phyloP scores from a whole-genome alignment of 2,329 filamentous ascomycete species.

The Biscogniauxia mediterranea region DNA sequence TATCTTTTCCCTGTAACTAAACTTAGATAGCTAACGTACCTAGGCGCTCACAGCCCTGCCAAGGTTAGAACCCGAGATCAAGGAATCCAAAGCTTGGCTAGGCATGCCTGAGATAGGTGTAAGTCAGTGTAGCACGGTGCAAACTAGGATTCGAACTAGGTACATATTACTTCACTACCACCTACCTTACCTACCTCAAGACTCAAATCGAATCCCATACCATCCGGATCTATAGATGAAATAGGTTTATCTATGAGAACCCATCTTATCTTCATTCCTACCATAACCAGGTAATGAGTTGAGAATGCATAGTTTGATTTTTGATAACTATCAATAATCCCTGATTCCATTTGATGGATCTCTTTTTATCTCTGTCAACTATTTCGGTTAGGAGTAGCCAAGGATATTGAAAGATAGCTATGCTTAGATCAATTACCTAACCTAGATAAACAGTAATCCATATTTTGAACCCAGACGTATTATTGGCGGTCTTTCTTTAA shows the following conservation, averaged over 20 bases:
- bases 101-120: neutral
- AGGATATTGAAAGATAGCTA: too few relatives aligned
- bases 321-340: neutral
- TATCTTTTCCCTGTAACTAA: neutral
- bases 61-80: conserved; percentile 3
- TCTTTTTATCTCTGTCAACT: neutral
- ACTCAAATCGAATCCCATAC: neutral
- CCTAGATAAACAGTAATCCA: too few relatives aligned
- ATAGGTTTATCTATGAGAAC: neutral
- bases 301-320: neutral
- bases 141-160: neutral
- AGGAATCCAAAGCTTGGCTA: conserved; percentile 3
- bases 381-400: too few relatives aligned
- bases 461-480: too few relatives aligned
- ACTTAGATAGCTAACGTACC: too few relatives aligned
- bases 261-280: neutral
- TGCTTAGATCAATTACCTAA: too few relatives aligned
- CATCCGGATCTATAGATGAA: neutral
- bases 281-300: neutral
- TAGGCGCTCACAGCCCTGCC: neutral
- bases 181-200: neutral
- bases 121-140: neutral
- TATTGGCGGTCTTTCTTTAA: too few relatives aligned
- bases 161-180: too few relatives aligned
- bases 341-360: neutral